Evolutionary conservation across 768 basidiomycete species (phyloP).

Genomic region (Daedaleopsis sinensis): DNA sequence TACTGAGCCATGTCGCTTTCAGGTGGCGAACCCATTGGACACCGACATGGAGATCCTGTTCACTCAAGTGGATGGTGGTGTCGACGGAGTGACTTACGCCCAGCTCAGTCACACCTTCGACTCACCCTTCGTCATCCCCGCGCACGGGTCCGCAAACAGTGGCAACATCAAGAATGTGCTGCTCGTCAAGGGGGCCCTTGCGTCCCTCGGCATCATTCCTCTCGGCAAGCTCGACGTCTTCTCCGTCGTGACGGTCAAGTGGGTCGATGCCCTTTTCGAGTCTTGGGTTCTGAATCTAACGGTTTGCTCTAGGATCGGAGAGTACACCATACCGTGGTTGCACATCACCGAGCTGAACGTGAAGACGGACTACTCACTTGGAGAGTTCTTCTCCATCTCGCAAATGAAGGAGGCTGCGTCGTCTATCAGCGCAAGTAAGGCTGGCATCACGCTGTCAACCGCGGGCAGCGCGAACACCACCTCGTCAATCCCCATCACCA

Average conservation of each 20-base stretch:
- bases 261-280: slow-evolving; percentile 18
- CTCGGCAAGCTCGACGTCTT: slow-evolving; percentile 55
- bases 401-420: slow-evolving; percentile 9
- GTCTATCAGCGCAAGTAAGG: slow-evolving; percentile 16
- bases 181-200: slow-evolving; percentile 59
- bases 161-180: slow-evolving; percentile 60
- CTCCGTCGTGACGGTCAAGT: slow-evolving; percentile 45
- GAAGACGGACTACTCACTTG: slow-evolving; percentile 47
- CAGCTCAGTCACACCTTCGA: slow-evolving; percentile 58
- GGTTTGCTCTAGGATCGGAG: slow-evolving; percentile 40
- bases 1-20: slow-evolving; percentile 11
- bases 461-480: slow-evolving; percentile 1
- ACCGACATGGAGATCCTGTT: slow-evolving; percentile 58
- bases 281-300: neutral
- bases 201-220: slow-evolving; percentile 60
- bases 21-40: slow-evolving; percentile 52
- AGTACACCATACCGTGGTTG: slow-evolving; percentile 70
- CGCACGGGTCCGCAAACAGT: slow-evolving; percentile 62
- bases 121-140: slow-evolving; percentile 53
- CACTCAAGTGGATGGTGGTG: slow-evolving; percentile 56
- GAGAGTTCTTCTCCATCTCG: slow-evolving; percentile 12
- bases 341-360: slow-evolving; percentile 57
- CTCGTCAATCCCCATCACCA: neutral
- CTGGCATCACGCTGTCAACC: slow-evolving; percentile 5
- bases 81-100: slow-evolving; percentile 58